Evolutionary conservation across 352 stramenopile genomes (phyloP), one percentile per base, ranked within the genome.

Genomic region (Phytophthora parvispora): DNA sequence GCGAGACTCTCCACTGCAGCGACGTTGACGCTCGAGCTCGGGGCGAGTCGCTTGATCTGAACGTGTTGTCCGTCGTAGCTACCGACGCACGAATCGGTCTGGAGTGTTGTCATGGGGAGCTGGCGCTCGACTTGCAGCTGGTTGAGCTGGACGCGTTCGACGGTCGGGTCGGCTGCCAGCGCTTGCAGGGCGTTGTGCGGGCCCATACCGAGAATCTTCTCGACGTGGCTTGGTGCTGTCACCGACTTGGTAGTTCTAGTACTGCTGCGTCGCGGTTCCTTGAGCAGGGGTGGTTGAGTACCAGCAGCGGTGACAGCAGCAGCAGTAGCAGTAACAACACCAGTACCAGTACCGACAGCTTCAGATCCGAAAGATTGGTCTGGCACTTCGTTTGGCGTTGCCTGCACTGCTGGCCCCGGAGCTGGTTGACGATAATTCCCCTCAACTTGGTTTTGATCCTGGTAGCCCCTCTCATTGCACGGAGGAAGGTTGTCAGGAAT

Each of bases 1-100:
- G 87, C 70, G 22, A 91, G 72, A 1, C 63, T 57, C 49, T 84
- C 68, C 9, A 75, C 31, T 56, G 68, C 68, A 47, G 28, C 9
- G 20, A 40, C 25, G 29, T 75, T 67, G 6, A 72, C 25, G 7
- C 34, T 56, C n/a, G 61, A 36, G 20, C 31, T 27, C 3, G 49
- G 32, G 24, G 43, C 28, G 15, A 75, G 42, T 9, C 57, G 55
- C 34, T 71, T 75, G 12, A 75, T 40, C 31, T 60, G 27, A 28
- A 75, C 62, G 48, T 64, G 55, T 29, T 72, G 42, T 18, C 45
- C 50, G 7, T 67, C 60, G 52, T 61, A 64, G 22, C 43, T 29
- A 45, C 25, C 68, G 29, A 72, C 48, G n/a, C 32, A 67, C 3
- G 63, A 72, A 50, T 72, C 68, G 9, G 68, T 72, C n/a, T 72